Evolutionary conservation across 805 yeast species (phyloP), one percentile per base, ranked within the genome.

Genomic region (Jamesozyma gamospora): DNA sequence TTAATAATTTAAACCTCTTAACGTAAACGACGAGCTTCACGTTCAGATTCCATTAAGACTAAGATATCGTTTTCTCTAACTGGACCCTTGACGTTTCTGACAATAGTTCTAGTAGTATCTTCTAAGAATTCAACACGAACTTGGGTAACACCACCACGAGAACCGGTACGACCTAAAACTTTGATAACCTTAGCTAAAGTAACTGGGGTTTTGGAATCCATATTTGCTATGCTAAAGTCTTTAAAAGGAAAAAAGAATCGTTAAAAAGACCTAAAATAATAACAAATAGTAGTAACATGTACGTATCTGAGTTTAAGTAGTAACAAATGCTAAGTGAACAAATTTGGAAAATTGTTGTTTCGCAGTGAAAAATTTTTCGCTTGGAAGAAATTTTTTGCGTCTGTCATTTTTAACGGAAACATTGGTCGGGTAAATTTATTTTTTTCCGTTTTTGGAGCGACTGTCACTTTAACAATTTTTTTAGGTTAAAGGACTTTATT

Each of bases 141-240:
- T 74, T 85, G 95, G 74, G 95, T 85, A 72, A 85, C 95, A 79
- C 96, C 96, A 83, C 97, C 97, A 77, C 97, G 90, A 71, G 98
- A 90, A 71, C 98, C 98, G 82, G 98, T 90, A 77, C 98, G 90
- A 71, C 97, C 97, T 74, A 90, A 80, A 71, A 90, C 97, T 79
- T 90, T 92, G 75, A 86, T 86, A 69, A 90, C 98, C 79, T 90
- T 90, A 70, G 97, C 98, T 74, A 90, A 85, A 77, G 95, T 92
- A 66, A 90, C 96, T 69, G 95, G 95, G 72, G 85, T 79, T 73
- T 79, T 67, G 64, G 71, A 51, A 53, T 61, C 65, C 65, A 60
- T 58, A 40, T 42, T 54, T 45, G 36, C 45, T 46, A 47, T 51
- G 48, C 42, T 44, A 42, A 32, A 38, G 37, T 38, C 31, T 26